Base-by-base conservation (phyloP, 495 filamentous ascomycete genomes). In the Daldinia caldariorum region DNA sequence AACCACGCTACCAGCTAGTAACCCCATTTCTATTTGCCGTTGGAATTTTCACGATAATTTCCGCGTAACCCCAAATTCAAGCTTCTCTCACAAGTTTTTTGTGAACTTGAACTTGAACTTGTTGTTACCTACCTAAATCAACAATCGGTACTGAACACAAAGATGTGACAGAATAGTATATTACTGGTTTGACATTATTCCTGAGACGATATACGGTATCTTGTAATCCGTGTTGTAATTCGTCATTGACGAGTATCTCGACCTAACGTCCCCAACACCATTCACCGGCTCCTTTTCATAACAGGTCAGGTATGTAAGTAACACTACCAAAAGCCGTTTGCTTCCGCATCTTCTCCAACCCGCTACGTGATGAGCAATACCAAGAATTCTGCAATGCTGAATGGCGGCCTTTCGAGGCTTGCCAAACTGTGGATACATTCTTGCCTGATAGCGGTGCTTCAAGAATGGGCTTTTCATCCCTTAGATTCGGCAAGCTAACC, bases 361-460 rank as follows among this genome's bases (percentile, higher is more conserved):
- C 57, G 66, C 69, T 38, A 63, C 22, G 79, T 84, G 84, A 84
- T 83, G 80, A 83, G 14, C 77, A 80, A 73, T 76, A 70, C 74
- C 66, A 81, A 81, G 83, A 83, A 83, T 85, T 86, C 84, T 86
- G 84, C 84, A 86, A 86, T 84, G 76, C 83, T 82, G 69, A 86
- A 82, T 72, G 78, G 57, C 69, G 63, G 57, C 68, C 45, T 66
- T 45, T 60, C 34, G 31, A 57, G 62, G 70, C 49, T 60, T 47
- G 37, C 61, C 31, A 58, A 58, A 45, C 74, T 74, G 70, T 63
- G 65, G 75, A 77, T 13, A 71, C 29, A 14, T 66, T 56, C 76
- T 72, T 74, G 74, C 70, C 74, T 76, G 74, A 75, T 75, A 71
- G 67, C 67, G 56, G 67, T 47, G 7, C 8, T 20, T 20, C 18